Evolutionary conservation across 2,329 filamentous ascomycete species (phyloP), one percentile per base, ranked within the genome.

Genomic region (Lecanicillium sp.): DNA sequence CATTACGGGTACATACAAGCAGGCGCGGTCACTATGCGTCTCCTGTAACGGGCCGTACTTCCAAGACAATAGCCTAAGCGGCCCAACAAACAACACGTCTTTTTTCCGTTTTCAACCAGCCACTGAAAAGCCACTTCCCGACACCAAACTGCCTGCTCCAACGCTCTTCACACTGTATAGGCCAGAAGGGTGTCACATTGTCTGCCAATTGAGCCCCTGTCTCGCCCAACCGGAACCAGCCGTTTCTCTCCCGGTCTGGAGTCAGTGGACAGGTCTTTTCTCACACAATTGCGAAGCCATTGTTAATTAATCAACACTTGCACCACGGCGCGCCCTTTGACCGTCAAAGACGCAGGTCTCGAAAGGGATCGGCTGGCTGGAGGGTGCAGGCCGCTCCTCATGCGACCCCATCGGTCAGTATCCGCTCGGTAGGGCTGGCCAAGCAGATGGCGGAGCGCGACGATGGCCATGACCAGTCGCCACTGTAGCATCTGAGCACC

Each of bases 371-470:
- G 27, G 20, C n/a, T 17, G 40, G 11, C 11, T n/a, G n/a, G n/a
- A n/a, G n/a, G n/a, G n/a, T n/a, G 26, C 39, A 42, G 12, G 40
- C 19, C 40, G 14, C 29, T 15, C 14, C 20, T 17, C 26, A 23
- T 43, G 40, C 40, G 27, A 29, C 38, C 40, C 40, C 29, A 43
- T 43, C 40, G 27, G 15, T 29, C 17, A 30, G 40, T 43, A 29
- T 33, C 40, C 19, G 29, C 40, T 43, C 14, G 40, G 27, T 43
- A 43, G 40, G 40, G 40, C 40, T 43, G 40, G 40, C 40, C 19
- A 43, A 21, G 33, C 40, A 24, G 40, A 43, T 43, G 27, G 26
- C 14, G n/a, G n/a, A n/a, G n/a, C 33, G 40, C 19, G 27, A 43
- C 40, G 40, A n/a, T 43, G 19, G n/a, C 29, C 19, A 29, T 24